phyloP scores from a whole-genome alignment of 116 monocot genomes.

The Papilionanthe hybrid region DNA sequence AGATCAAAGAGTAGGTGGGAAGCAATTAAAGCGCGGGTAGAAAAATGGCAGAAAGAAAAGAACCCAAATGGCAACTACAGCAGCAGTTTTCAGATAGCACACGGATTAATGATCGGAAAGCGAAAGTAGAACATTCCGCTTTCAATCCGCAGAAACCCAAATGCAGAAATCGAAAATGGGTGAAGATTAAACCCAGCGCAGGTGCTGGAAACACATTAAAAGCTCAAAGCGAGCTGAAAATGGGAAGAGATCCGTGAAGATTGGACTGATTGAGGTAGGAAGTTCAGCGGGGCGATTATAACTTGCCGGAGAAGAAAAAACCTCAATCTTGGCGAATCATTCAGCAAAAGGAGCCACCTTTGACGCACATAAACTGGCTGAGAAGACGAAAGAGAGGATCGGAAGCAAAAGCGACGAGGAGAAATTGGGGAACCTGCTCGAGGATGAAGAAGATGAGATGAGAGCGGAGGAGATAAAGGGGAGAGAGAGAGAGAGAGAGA shows the following conservation, averaged over 20 bases:
- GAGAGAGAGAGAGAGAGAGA: too few species aligned
- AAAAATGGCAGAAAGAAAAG: background rate
- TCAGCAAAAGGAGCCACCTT: background rate
- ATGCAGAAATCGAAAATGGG: background rate
- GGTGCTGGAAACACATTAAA: background rate
- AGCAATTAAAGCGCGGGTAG: background rate
- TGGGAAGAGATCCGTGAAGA: background rate
- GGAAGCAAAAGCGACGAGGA: background rate
- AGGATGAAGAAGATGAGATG: background rate
- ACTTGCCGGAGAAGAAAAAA: background rate
- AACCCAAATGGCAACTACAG: background rate
- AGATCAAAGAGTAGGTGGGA: background rate
- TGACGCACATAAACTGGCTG: background rate
- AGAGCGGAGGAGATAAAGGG: background rate
- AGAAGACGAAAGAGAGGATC: background rate
- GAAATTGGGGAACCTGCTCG: background rate
- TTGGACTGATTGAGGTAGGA: background rate
- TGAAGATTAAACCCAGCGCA: background rate
- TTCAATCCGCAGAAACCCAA: background rate
- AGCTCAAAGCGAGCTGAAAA: background rate
- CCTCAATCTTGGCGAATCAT: background rate
- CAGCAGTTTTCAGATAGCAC: slow-evolving; percentile 2
- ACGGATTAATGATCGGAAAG: background rate
- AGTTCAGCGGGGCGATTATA: background rate
- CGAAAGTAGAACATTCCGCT: background rate